Base-by-base conservation (phyloP, 805 yeast genomes). In the Myxozyma neglecta region DNA sequence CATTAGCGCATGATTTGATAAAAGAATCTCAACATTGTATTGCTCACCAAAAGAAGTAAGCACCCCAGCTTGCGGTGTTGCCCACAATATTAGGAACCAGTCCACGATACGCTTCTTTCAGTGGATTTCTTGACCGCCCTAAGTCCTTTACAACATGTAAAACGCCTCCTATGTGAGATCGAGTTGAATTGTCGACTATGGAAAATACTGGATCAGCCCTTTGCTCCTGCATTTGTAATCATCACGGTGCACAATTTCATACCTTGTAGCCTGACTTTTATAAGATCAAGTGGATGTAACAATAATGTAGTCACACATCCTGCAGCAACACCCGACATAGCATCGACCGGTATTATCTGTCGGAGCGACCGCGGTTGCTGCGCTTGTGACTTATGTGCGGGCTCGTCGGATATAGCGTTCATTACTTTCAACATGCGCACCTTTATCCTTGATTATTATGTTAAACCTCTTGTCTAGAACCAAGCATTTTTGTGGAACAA, bases 241-340 rank as follows among this genome's bases (percentile, higher is more conserved):
- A 39, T 39, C 29, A 24, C 29, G 29, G 29, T 24, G 29, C 29
- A 24, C 29, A 24, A 24, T 24, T 16, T 11, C 61, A 46, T 42
- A 52, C 68, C 79, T 72, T 94, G 99, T 47, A 94, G 76, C 58
- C 97, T 77, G 7, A 90, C 81, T 74, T 94, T 94, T 61, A 92
- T 75, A 55, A 94, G 78, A 73, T 94, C 99, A 50, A 94, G 75
- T 1, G 99, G 99, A 72, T 94, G 99, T 36, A 93, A 86, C 0
- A 87, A 77, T 1, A 88, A 67, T 0, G 98, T 92, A 6, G 97
- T 86, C 11, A 83, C 73, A 43, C 86, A 81, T 0, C 99, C 99
- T 0, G 97, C 96, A 1, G 84, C 71, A 6, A 92, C 73, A 0
- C 97, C 97, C 0, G 94, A 80, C 0, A 85, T 71, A 0, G 84